Conservation (phyloP, 352 stramenopile species). For the Phytophthora palmivora region DNA sequence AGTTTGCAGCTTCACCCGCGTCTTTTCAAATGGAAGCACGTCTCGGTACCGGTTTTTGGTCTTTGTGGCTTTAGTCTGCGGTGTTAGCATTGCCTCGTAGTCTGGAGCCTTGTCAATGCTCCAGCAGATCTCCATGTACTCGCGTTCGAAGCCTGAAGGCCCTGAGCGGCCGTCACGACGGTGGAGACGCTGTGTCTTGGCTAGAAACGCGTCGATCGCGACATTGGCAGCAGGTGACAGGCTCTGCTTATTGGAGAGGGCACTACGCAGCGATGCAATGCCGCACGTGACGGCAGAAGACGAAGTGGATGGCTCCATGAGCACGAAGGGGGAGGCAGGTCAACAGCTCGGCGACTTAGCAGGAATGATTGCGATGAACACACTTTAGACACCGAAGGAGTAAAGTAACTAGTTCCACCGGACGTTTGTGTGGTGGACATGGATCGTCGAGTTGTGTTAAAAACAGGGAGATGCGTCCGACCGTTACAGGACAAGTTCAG, state of each 20-base stretch:
- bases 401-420: background rate
- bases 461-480: too few relatives aligned
- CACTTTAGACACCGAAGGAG: slow-evolving; percentile 4
- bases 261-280: slow-evolving; percentile 21
- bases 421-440: background rate
- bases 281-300: slow-evolving; percentile 7
- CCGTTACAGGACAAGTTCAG: slow-evolving; percentile 25
- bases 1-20: slow-evolving; percentile 59
- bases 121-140: slow-evolving; percentile 72
- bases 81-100: slow-evolving; percentile 59
- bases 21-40: slow-evolving; percentile 78
- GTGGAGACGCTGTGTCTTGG: slow-evolving; percentile 45
- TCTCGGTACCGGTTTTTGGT: slow-evolving; percentile 83
- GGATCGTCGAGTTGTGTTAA: too few relatives aligned
- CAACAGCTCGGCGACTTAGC: background rate
- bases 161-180: slow-evolving; percentile 29
- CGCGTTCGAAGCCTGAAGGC: slow-evolving; percentile 57
- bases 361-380: slow-evolving; percentile 24
- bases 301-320: slow-evolving; percentile 14
- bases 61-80: slow-evolving; percentile 72
- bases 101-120: slow-evolving; percentile 64
- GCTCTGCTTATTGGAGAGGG: slow-evolving; percentile 5
- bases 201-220: slow-evolving; percentile 35
- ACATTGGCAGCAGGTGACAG: background rate
- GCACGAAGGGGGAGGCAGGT: slow-evolving; percentile 4